Conservation (phyloP, 495 filamentous ascomycete species). For the Glonium stellatum region DNA sequence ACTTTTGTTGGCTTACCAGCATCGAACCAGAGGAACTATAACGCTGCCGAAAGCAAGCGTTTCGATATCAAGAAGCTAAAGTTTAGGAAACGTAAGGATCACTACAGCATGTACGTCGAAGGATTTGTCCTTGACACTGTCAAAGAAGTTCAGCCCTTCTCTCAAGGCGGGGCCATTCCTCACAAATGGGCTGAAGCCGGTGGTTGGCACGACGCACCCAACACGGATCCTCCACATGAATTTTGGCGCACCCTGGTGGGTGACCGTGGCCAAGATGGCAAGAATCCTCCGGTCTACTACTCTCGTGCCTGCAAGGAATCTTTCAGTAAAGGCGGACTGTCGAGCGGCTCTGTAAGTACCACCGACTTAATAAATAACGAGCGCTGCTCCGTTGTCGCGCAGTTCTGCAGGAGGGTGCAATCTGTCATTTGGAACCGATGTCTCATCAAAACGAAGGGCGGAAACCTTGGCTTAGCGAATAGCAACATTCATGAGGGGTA, state of each 20-base stretch:
- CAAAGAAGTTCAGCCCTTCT: slow-evolving; percentile 14
- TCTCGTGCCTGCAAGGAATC: slow-evolving; percentile 25
- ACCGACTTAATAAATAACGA: slow-evolving; percentile 35
- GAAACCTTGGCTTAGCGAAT: slow-evolving; percentile 11
- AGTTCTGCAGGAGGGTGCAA: slow-evolving; percentile 39
- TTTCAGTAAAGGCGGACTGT: slow-evolving; percentile 18
- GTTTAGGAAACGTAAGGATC: slow-evolving; percentile 27
- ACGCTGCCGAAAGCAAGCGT: slow-evolving; percentile 27
- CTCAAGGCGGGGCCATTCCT: slow-evolving; percentile 26
- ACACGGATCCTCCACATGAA: slow-evolving; percentile 30
- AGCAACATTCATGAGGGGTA: slow-evolving; percentile 18
- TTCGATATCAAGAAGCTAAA: slow-evolving; percentile 30
- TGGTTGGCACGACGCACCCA: slow-evolving; percentile 14
- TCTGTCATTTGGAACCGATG: slow-evolving; percentile 38
- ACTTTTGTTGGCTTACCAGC: slow-evolving; percentile 35
- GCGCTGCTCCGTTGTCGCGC: slow-evolving; percentile 33
- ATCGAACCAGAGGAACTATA: slow-evolving; percentile 28
- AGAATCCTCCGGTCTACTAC: slow-evolving; percentile 37
- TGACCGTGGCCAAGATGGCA: slow-evolving; percentile 34
- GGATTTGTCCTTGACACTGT: slow-evolving; percentile 37
- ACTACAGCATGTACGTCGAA: slow-evolving; percentile 38
- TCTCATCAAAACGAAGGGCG: slow-evolving; percentile 31
- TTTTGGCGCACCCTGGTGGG: slow-evolving; percentile 43
- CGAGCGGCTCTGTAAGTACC: slow-evolving; percentile 35
- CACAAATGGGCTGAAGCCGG: slow-evolving; percentile 23